Percentiles rank a stretch among this genome's conserved stretches.
phyloP scores from a whole-genome alignment of 345 rosid species.

The Arabidopsis arenosa region DNA sequence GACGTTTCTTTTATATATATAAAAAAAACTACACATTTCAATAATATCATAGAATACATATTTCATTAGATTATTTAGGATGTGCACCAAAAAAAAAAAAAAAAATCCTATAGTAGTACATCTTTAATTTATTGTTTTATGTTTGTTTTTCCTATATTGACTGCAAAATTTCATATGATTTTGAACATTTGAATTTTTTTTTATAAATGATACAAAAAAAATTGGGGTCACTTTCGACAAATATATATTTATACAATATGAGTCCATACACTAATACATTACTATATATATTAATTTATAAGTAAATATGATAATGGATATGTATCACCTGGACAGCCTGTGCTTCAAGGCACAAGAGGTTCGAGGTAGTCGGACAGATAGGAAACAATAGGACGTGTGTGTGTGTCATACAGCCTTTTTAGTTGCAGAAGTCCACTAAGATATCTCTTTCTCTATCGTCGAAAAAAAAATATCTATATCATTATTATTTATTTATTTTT shows the following conservation, averaged over 20 bases:
- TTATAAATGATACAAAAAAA: neutral
- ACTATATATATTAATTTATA: neutral
- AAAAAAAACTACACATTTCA: neutral
- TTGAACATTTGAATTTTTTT: neutral
- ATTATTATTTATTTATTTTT: neutral
- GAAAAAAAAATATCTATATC: neutral
- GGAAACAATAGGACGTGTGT: constrained; percentile 38
- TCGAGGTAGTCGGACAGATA: constrained; percentile 47
- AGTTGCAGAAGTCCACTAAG: constrained; percentile 32
- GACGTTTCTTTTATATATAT: neutral
- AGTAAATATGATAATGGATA: constrained; percentile 6
- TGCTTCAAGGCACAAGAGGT: constrained; percentile 40
- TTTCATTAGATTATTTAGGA: neutral
- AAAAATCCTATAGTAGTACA: neutral
- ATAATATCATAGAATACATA: neutral
- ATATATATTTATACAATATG: neutral
- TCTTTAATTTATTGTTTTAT: neutral
- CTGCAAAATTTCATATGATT: neutral
- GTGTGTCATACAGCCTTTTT: constrained; percentile 27
- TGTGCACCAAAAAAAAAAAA: neutral
- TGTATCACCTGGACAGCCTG: constrained; percentile 40
- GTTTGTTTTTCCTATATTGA: neutral
- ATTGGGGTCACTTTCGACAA: neutral
- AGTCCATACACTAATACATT: neutral
- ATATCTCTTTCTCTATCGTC: constrained; percentile 18